A percentile compares a stretch with the other conserved stretches of the same genome.
phyloP scores from a whole-genome alignment of 129 eudicot species.

The Flaveria brownii region DNA sequence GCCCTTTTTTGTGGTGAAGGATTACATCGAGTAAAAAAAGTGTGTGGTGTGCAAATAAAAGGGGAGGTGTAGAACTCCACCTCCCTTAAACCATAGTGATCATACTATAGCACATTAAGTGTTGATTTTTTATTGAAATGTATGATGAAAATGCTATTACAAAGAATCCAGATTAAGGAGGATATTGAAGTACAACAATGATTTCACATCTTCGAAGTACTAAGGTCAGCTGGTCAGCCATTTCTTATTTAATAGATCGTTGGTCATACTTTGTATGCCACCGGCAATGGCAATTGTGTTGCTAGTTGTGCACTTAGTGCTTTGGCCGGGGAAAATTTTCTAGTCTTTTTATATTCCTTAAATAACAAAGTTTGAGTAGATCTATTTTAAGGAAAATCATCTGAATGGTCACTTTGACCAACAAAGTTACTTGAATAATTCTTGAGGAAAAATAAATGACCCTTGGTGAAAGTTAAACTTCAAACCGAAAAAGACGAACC shows the following conservation, averaged over 20 bases:
- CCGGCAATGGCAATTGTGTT: not conserved
- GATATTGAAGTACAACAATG: not conserved
- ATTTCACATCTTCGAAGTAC: not conserved
- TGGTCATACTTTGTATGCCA: not conserved
- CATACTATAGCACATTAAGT: not conserved
- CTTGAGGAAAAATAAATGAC: not conserved
- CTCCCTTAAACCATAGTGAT: not conserved
- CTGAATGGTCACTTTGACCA: not conserved
- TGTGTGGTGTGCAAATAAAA: not conserved
- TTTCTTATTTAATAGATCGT: not conserved
- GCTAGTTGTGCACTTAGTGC: not conserved
- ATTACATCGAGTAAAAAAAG: not conserved
- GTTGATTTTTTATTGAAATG: not conserved
- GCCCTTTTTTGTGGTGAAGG: not conserved
- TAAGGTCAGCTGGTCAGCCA: not conserved
- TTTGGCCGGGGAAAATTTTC: not conserved
- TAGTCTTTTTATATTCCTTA: not conserved
- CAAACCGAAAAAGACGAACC: not conserved
- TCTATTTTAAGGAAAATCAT: not conserved
- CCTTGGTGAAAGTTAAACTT: not conserved
- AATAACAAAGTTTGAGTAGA: not conserved
- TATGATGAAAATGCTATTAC: not conserved
- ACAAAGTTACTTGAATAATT: not conserved
- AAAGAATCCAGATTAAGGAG: not conserved
- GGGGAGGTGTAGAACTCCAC: not conserved